These are phyloP conservation scores for Trichoderma parareesei DNA, from an alignment of 495 filamentous ascomycete species.

Conservation along the genomic window DNA sequence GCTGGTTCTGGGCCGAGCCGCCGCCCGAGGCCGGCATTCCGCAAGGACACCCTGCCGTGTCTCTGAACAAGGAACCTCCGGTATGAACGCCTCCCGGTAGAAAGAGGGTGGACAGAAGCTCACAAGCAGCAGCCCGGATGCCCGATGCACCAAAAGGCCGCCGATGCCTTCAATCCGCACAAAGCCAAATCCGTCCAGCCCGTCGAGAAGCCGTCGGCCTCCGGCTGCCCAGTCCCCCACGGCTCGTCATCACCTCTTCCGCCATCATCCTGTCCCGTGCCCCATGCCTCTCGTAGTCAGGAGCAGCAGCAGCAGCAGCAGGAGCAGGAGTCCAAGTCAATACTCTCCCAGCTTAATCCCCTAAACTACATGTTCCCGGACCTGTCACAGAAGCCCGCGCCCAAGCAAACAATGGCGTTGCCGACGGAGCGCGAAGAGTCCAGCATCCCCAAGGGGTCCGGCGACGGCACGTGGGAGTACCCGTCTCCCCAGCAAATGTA, in stretches of 20 bases:
- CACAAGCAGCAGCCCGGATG: conserved; percentile 63
- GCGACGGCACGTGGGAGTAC: conserved; percentile 85
- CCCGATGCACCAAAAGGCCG: conserved; percentile 72
- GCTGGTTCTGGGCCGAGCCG: conserved; percentile 96
- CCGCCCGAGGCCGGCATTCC: conserved; percentile 30
- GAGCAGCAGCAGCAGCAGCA: not conserved
- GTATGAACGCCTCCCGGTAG: too few relatives aligned
- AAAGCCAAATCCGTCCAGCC: conserved; percentile 22
- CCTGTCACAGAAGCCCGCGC: conserved; percentile 68
- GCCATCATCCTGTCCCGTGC: conserved; percentile 47
- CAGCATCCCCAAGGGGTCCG: conserved; percentile 77
- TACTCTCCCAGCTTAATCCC: conserved; percentile 73
- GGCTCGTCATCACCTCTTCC: conserved; percentile 32
- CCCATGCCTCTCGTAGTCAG: conserved; percentile 32
- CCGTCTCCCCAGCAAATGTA: conserved; percentile 99
- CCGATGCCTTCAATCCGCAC: conserved; percentile 33
- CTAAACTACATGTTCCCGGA: conserved; percentile 93
- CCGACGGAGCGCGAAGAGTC: conserved; percentile 71
- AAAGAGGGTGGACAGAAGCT: too few relatives aligned
- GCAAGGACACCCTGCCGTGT: conserved; percentile 5
- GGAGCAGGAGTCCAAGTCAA: conserved; percentile 26
- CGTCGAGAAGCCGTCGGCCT: conserved; percentile 21
- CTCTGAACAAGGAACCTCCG: conserved; percentile 35
- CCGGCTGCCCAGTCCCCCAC: conserved; percentile 39
- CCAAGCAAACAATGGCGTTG: conserved; percentile 62